Evolutionary conservation across 129 eudicot species (phyloP), one percentile per base, ranked within the genome.

Genomic region (Oenanthe sinensis): DNA sequence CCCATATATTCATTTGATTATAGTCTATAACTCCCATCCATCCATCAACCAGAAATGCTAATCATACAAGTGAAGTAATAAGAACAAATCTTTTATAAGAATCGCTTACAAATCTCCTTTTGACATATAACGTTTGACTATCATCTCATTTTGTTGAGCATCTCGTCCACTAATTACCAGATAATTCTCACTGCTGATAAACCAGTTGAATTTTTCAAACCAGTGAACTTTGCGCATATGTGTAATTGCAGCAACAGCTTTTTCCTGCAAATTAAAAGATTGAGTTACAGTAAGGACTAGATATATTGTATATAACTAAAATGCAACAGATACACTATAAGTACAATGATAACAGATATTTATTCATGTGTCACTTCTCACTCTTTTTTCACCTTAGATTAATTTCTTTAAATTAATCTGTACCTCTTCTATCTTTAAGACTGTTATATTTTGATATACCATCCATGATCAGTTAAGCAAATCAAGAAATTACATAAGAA

Each of bases 121-220:
- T 60, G 97, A 90, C 97, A 95, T 91, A 81, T 95, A 95, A 50
- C 98, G 97, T 83, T 95, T 95, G 82, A 95, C 98, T 75, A 95
- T 91, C 98, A 95, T 89, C 91, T 95, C 98, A 84, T 95, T 95
- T 79, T 95, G 98, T 80, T 95, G 98, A 84, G 97, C 98, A 91
- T 95, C 98, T 60, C 97, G 93, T 70, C 98, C 98, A 81, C 98
- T 95, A 70, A 95, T 88, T 77, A 95, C 88, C 82, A 95, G 83
- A 87, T 95, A 95, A 81, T 95, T 95, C 85, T 95, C 98, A 76
- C 97, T 95, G 89, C 93, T 95, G 84, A 95, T 88, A 75, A 95
- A 95, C 98, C 98, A 95, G 81, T 95, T 91, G 68, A 95, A 95
- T 82, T 95, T 95, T 87, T 95, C 98, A 76, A 95, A 95, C 98